Percentiles rank a stretch among this genome's conserved stretches.
Evolutionary conservation across 2,329 filamentous ascomycete genomes (phyloP).

Genomic region (Diaporthe capsici): DNA sequence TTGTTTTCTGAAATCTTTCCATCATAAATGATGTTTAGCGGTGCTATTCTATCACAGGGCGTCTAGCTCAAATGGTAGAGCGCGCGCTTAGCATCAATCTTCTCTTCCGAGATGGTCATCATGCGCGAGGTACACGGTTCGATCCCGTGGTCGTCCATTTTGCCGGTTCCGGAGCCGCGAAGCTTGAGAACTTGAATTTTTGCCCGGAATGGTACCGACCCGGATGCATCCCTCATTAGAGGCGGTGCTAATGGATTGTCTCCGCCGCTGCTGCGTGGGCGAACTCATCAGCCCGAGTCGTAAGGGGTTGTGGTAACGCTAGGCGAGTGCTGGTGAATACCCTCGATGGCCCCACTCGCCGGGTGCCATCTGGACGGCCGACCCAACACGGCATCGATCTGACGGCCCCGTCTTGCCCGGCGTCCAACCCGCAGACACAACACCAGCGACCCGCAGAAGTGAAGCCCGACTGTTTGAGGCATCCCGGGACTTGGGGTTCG

Average conservation of each 20-base stretch:
- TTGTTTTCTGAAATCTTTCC: too few relatives aligned
- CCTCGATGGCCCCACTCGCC: neutral
- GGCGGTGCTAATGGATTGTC: neutral
- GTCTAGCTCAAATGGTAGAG: conserved; percentile 40
- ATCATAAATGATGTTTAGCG: too few relatives aligned
- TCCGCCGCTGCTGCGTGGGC: neutral
- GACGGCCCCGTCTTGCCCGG: neutral
- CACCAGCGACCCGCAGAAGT: neutral
- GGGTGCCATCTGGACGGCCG: neutral
- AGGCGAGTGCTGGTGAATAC: neutral
- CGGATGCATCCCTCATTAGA: neutral
- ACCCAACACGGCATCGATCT: neutral
- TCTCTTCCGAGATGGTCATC: neutral
- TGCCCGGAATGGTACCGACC: accelerated
- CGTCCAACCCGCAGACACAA: neutral
- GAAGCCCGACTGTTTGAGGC: neutral
- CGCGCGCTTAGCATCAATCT: conserved; percentile 33
- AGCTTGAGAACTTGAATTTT: neutral
- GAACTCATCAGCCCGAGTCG: neutral
- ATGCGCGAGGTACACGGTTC: conserved; percentile 38
- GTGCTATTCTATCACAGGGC: conserved; percentile 30
- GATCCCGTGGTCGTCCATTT: conserved; percentile 39
- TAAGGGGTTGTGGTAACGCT: neutral
- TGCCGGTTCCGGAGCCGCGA: neutral
- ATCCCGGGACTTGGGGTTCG: neutral